These are phyloP conservation scores for Pleurotus citrinopileatus DNA, from an alignment of 768 basidiomycete genomes.

Conservation along the genomic window DNA sequence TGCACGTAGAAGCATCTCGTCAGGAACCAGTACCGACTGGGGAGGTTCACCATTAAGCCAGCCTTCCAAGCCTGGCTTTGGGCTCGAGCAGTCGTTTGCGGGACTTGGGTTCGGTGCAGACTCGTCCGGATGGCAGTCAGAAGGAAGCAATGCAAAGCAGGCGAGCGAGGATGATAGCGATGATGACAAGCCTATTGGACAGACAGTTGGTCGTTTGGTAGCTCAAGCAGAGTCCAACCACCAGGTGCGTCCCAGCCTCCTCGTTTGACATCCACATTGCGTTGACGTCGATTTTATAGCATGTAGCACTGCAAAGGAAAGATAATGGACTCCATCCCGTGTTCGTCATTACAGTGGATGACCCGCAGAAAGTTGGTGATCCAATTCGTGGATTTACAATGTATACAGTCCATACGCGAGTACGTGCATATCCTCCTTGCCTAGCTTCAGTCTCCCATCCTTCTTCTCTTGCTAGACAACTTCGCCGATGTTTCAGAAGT, in stretches of 20 bases:
- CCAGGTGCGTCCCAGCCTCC: background rate
- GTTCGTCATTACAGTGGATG: conserved; percentile 89
- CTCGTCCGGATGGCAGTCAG: conserved; percentile 49
- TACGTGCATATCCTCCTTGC: conserved; percentile 30
- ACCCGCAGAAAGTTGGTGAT: conserved; percentile 97
- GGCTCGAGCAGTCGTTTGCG: conserved; percentile 32
- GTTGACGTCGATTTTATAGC: conserved; percentile 9
- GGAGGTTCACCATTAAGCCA: conserved; percentile 32
- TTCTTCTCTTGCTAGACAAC: conserved; percentile 55
- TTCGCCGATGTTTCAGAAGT: conserved; percentile 79
- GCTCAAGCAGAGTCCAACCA: conserved; percentile 6
- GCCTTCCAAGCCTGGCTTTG: conserved; percentile 13
- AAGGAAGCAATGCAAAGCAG: conserved; percentile 19
- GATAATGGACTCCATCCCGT: conserved; percentile 60
- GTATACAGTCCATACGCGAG: conserved; percentile 92
- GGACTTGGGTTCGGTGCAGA: conserved; percentile 37
- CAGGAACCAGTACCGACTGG: background rate
- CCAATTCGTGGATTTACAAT: conserved; percentile 92
- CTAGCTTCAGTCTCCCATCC: background rate
- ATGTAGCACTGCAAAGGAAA: conserved; percentile 19
- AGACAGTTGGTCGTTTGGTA: conserved; percentile 26
- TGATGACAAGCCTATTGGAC: conserved; percentile 66
- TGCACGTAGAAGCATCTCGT: conserved; percentile 20
- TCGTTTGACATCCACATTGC: too few relatives aligned
- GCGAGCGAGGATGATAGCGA: conserved; percentile 55